Evolutionary conservation across 805 yeast genomes (phyloP), one percentile per base, ranked within the genome.

Genomic region (Candida vaughaniae): DNA sequence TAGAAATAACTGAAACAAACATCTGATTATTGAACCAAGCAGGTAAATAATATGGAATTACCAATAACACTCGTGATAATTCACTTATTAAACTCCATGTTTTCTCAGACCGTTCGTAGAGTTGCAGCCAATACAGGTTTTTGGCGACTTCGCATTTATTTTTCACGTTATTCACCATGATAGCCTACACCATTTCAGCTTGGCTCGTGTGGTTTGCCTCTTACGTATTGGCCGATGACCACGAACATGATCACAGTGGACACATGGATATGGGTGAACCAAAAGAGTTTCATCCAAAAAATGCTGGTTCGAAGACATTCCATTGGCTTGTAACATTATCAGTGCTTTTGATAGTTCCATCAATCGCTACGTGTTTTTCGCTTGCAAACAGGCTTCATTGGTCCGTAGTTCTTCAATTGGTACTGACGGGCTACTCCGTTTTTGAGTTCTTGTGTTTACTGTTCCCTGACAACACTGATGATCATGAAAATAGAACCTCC

Each of bases 401-500:
- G 18, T 62, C 80, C 2, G 57, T 74, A 3, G 42, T 68, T 1
- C 46, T 79, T 6, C 86, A 78, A 48, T 42, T 66, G 3, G 46
- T 69, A 0, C 62, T 75, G 29, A 66, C 75, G 0, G 64, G 52
- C 0, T 84, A 81, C 51, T 71, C 81, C 1, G 58, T 71, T 0
- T 40, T 79, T 17, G 93, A 84, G 41, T 74, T 78, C 2, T 30
- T 79, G 2, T 58, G 82, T 34, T 62, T 83, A 7, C 62, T 76
- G 31, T 84, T 82, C 50, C 81, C 85, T 1, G 91, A 84, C 52
- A 56, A 56, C 31, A 66, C 66, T 23, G 69, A 74, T 36, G 82
- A 80, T 26, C 78, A 79, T 38, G 91, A 84, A 52, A 83, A 82
- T 55, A 60, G 74, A 39, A 78, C 87, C 1, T 77, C 85, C 9